phyloP scores from a whole-genome alignment of 2,329 filamentous ascomycete genomes.

The Paecilomyces sp. region DNA sequence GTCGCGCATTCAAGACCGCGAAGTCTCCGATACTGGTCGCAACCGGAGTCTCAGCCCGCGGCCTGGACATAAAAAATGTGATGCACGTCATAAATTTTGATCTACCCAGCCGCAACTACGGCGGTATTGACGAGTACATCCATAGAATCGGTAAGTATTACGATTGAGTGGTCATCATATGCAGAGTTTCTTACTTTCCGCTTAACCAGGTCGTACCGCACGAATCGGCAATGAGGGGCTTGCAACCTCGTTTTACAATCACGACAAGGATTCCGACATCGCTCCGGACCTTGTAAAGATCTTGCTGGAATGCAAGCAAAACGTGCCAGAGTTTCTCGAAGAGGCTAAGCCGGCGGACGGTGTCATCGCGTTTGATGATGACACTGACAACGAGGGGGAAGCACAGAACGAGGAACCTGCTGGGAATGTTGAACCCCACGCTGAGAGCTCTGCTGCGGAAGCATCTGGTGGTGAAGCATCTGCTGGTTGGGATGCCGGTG shows the following conservation, averaged over 20 bases:
- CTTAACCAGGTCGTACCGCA: slow-evolving; percentile 67
- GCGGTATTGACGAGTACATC: slow-evolving; percentile 89
- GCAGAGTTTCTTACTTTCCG: background rate
- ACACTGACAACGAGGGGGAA: slow-evolving; percentile 40
- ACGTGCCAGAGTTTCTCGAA: slow-evolving; percentile 74
- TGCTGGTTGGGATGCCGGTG: background rate
- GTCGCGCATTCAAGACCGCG: slow-evolving; percentile 69
- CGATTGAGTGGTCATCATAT: background rate
- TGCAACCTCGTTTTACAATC: slow-evolving; percentile 81
- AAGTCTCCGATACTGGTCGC: slow-evolving; percentile 73
- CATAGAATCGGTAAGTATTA: slow-evolving; percentile 74
- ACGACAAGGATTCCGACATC: slow-evolving; percentile 65
- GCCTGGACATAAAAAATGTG: slow-evolving; percentile 80
- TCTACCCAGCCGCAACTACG: slow-evolving; percentile 63
- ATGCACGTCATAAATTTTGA: slow-evolving; percentile 93
- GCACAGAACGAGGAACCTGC: slow-evolving; percentile 10
- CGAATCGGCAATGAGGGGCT: slow-evolving; percentile 83
- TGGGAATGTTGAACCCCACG: too few relatives aligned
- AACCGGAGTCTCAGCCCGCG: slow-evolving; percentile 80
- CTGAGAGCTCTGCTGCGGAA: too few relatives aligned
- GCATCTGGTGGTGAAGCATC: background rate
- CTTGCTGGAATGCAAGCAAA: slow-evolving; percentile 70
- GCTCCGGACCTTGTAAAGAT: slow-evolving; percentile 70
- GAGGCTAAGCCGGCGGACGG: slow-evolving; percentile 42
- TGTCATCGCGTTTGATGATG: slow-evolving; percentile 46